These are phyloP conservation scores for Aegilops bicornis DNA, from an alignment of 176 grass and related monocot genomes.

Conservation along the genomic window DNA sequence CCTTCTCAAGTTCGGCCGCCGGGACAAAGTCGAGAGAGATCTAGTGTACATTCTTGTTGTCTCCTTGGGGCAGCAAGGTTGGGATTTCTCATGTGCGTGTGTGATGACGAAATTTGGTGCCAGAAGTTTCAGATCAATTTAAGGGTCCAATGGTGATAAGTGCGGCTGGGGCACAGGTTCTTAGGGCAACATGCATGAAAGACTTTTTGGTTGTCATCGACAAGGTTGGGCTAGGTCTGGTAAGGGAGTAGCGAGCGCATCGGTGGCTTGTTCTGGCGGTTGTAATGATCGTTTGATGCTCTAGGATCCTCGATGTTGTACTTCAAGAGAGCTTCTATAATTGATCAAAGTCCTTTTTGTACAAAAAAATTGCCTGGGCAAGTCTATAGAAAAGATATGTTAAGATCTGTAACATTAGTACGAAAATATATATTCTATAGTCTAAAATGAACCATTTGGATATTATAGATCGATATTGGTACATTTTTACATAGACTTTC, in stretches of 20 bases:
- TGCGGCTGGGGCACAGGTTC: rapidly evolving
- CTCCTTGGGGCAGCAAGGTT: neutral
- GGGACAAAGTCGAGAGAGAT: neutral
- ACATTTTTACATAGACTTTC: too few species aligned
- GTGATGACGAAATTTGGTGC: too few species aligned
- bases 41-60: neutral
- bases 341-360: too few species aligned
- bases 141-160: neutral
- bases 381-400: neutral
- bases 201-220: too few species aligned
- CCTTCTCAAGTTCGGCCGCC: neutral
- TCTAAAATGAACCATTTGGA: neutral
- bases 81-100: neutral
- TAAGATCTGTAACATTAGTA: neutral
- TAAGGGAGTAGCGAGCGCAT: rapidly evolving
- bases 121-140: too few species aligned
- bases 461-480: neutral
- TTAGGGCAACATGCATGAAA: neutral
- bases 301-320: too few species aligned
- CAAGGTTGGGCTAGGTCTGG: rapidly evolving
- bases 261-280: rapidly evolving
- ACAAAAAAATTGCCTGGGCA: too few species aligned
- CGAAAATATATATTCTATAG: too few species aligned
- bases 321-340: too few species aligned
- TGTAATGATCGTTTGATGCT: neutral